These are phyloP conservation scores for Carallia brachiata DNA, from an alignment of 345 rosid genomes.

Conservation along the genomic window DNA sequence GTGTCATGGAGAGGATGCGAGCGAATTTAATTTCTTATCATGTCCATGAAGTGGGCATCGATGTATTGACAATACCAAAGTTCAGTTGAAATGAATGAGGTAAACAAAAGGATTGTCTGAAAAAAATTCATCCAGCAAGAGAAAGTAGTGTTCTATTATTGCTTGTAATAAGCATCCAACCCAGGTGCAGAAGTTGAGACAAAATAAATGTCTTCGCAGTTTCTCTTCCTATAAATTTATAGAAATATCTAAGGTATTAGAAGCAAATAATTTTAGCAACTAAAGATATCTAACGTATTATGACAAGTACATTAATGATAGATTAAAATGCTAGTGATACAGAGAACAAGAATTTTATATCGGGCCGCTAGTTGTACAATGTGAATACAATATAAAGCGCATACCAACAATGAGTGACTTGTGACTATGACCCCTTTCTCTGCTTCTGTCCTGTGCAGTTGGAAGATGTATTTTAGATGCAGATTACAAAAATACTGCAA, in stretches of 20 bases:
- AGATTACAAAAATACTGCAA: slow-evolving; percentile 12
- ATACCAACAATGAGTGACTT: slow-evolving; percentile 83
- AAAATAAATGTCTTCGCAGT: too few relatives aligned
- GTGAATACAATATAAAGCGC: slow-evolving; percentile 19
- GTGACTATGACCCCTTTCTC: slow-evolving; percentile 89
- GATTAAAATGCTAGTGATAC: background rate
- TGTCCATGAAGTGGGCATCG: too few relatives aligned
- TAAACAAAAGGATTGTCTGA: background rate
- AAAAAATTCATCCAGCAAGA: too few relatives aligned
- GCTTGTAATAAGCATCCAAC: too few relatives aligned
- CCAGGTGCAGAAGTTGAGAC: too few relatives aligned
- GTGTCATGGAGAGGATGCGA: too few relatives aligned
- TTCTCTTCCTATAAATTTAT: too few relatives aligned
- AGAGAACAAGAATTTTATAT: background rate
- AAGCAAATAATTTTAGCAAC: background rate
- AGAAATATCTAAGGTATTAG: background rate
- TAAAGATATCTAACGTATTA: background rate
- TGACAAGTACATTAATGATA: background rate
- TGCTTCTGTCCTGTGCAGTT: slow-evolving; percentile 72
- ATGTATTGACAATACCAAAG: background rate
- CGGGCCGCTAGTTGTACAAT: background rate
- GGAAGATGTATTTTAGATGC: slow-evolving; percentile 16
- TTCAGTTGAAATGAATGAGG: background rate
- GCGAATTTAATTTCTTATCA: background rate
- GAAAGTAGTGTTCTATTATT: background rate